Evolutionary conservation across 2,329 filamentous ascomycete species (phyloP).

Genomic region (Colletotrichum sp.): DNA sequence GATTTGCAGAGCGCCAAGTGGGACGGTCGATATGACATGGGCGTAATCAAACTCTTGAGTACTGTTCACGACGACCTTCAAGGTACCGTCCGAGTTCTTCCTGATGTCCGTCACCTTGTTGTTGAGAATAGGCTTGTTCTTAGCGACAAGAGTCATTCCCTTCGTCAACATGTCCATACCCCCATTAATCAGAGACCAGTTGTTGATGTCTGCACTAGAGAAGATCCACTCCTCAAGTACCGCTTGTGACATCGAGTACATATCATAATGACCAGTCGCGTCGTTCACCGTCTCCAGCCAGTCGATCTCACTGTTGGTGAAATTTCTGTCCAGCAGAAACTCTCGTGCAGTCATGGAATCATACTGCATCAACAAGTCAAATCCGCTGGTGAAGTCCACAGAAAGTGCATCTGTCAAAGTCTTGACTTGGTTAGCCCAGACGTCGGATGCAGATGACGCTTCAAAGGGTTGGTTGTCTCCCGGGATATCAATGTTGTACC

Average conservation of each 20-base stretch:
- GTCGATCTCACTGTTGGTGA: conserved; percentile 33
- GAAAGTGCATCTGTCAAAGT: conserved; percentile 13
- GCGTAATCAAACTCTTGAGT: conserved; percentile 22
- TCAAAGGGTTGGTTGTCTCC: conserved; percentile 21
- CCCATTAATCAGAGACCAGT: conserved; percentile 36
- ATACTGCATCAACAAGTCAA: conserved; percentile 26
- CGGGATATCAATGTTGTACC: conserved; percentile 17
- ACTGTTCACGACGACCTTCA: conserved; percentile 26
- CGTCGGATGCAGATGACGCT: not conserved
- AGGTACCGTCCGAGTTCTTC: conserved; percentile 8
- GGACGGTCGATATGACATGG: conserved; percentile 28
- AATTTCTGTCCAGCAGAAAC: conserved; percentile 27
- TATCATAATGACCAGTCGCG: conserved; percentile 27
- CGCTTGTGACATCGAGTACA: conserved; percentile 25
- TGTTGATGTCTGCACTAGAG: conserved; percentile 12
- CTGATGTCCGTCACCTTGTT: conserved; percentile 26
- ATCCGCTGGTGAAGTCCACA: conserved; percentile 19
- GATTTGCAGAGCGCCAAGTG: conserved; percentile 28
- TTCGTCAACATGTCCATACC: conserved; percentile 32
- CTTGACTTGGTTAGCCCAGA: conserved; percentile 16
- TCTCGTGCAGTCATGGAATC: conserved; percentile 23
- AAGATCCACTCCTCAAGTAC: conserved; percentile 30
- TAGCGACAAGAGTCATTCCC: conserved; percentile 28
- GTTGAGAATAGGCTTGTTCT: conserved; percentile 24
- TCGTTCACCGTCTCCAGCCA: conserved; percentile 30